Base-by-base conservation (phyloP, 768 basidiomycete genomes). In the Termitomyces sp. region DNA sequence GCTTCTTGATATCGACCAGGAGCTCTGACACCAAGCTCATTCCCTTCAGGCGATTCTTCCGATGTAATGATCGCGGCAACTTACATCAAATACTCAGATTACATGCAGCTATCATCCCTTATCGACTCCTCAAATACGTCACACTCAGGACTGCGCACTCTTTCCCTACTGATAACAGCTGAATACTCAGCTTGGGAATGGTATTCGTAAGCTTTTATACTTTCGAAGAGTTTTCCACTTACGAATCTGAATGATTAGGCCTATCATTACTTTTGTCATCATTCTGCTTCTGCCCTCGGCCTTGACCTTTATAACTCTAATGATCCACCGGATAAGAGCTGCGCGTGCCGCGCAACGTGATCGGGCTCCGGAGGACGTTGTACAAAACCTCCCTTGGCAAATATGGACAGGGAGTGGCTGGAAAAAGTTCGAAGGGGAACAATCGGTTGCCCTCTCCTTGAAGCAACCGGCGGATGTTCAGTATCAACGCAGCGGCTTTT, bases 261-360 rank as follows among this genome's bases (percentile, higher is more conserved):
- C 92, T 14, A 88, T 93, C 61, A 78, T 94, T 56, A 93, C 92
- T 10, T 92, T 94, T 66, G 76, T 94, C 58, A 77, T 94, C 59
- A 91, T 98, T 38, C 79, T 98, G 53, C 82, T 98, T 59, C 85
- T 98, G 18, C 96, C 96, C 3, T 94, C 92, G 7, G 79, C 87
- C 28, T 80, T 98, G 60, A 94, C 95, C 1, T 88, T 97, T 66
- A 72, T 92, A 60, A 96, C 94, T 1, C 84, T 97, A 41, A 80
- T 96, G 57, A 79, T 97, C 16, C 94, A 97, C 65, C 92, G 94
- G 43, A 75, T 96, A 33, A 89, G 95, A 54, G 84, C 87, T 46
- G 82, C 88, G 45, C 85, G 91, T 52, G 88, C 90, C 4, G 92
- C 90, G 8, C 84, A 86, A 67, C 85, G 88, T 40, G 91, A 94